Percentiles rank a stretch among this genome's conserved stretches.
Evolutionary conservation across 768 basidiomycete genomes (phyloP).

Genomic region (Suillus decipiens): DNA sequence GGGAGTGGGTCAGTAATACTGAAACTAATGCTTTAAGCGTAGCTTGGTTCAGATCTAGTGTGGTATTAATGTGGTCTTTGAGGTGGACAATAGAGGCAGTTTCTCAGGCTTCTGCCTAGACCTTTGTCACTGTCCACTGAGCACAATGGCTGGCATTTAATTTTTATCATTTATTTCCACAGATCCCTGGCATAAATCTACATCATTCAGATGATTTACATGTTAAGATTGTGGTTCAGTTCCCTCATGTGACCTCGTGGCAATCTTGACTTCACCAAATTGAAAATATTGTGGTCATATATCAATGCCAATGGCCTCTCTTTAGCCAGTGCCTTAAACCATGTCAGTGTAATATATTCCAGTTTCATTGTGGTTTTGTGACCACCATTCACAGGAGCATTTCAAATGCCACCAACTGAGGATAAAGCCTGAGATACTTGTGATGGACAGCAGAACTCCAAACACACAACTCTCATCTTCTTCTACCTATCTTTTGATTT

Average conservation of each 20-base stretch:
- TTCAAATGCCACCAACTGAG: too few relatives aligned
- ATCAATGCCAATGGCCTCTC: too few relatives aligned
- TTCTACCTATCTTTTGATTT: neutral
- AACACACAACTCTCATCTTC: neutral
- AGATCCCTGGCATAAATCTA: neutral
- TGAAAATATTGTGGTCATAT: too few relatives aligned
- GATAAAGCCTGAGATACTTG: neutral
- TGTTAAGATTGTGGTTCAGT: neutral
- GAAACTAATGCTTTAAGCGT: slow-evolving; percentile 2
- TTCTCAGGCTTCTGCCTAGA: neutral
- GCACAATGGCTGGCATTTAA: neutral
- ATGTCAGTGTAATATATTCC: too few relatives aligned
- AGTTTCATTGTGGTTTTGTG: too few relatives aligned
- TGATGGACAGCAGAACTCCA: neutral
- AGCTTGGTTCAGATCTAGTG: neutral
- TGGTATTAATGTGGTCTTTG: neutral
- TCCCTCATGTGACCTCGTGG: too few relatives aligned
- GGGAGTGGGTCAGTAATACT: neutral
- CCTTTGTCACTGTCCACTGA: neutral
- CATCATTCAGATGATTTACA: neutral
- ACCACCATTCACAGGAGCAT: too few relatives aligned
- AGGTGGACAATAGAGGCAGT: neutral
- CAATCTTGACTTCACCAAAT: too few relatives aligned
- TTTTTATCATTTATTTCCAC: neutral
- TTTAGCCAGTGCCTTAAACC: too few relatives aligned